Evolutionary conservation across 441 rosid species (phyloP).

Genomic region (Arabidopsis lyrata): DNA sequence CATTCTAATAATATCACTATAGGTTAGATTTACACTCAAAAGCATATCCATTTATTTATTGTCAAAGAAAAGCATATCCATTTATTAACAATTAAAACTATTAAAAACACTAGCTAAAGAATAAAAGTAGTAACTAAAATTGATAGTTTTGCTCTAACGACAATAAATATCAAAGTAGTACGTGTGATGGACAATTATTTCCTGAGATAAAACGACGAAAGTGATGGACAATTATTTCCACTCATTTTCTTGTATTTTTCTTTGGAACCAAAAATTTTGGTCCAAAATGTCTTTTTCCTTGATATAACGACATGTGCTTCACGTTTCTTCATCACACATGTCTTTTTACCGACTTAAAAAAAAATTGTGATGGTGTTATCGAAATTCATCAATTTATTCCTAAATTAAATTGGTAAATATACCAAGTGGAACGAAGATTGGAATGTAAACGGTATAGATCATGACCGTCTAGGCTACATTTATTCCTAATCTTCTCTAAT

Average conservation of each 20-base stretch:
- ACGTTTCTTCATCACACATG: slow-evolving; percentile 23
- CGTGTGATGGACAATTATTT: not conserved
- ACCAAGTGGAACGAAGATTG: not conserved
- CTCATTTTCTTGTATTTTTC: slow-evolving; percentile 19
- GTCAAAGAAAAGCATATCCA: too few species aligned
- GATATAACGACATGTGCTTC: slow-evolving; percentile 37
- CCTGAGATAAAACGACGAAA: slow-evolving; percentile 27
- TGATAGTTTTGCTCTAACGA: not conserved
- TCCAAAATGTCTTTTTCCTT: slow-evolving; percentile 16
- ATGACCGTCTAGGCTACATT: not conserved
- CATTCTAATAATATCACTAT: too few species aligned
- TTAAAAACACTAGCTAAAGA: too few species aligned
- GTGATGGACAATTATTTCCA: not conserved
- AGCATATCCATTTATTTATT: too few species aligned
- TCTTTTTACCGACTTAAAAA: not conserved
- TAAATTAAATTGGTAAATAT: not conserved
- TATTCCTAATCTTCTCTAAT: too few species aligned
- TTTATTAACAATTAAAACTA: too few species aligned
- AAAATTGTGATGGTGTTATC: not conserved
- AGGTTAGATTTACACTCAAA: too few species aligned
- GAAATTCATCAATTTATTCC: not conserved
- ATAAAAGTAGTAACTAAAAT: too few species aligned
- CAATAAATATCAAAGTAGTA: slow-evolving; percentile 18
- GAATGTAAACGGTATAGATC: not conserved
- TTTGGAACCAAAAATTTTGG: not conserved